These are phyloP conservation scores for Cryphonectria japonica DNA, from an alignment of 2,329 filamentous ascomycete genomes.

Conservation along the genomic window DNA sequence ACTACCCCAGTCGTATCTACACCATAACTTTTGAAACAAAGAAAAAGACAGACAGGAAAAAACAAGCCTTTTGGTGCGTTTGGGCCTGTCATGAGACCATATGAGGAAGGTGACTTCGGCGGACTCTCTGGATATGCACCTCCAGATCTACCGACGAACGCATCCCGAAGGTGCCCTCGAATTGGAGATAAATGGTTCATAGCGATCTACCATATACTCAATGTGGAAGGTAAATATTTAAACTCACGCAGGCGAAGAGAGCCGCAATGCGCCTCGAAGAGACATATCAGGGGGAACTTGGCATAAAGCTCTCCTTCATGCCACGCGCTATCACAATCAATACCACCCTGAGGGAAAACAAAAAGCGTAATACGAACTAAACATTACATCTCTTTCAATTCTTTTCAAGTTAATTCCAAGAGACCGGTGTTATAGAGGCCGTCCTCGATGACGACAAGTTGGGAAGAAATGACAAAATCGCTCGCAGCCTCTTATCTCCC, in stretches of 20 bases:
- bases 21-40: too few species aligned
- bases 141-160: conserved; percentile 19
- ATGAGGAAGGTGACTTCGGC: conserved; percentile 17
- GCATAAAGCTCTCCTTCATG: neutral
- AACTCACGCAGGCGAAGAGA: conserved; percentile 15
- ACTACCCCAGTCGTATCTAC: too few species aligned
- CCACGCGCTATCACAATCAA: neutral
- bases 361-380: neutral
- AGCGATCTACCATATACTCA: neutral
- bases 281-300: neutral
- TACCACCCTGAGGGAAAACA: neutral
- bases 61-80: neutral
- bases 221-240: conserved; percentile 22
- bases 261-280: conserved; percentile 15
- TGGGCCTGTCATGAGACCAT: neutral
- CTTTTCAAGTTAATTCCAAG: neutral
- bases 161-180: conserved; percentile 3
- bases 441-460: conserved; percentile 16
- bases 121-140: neutral
- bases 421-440: conserved; percentile 11
- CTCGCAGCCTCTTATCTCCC: conserved; percentile 8
- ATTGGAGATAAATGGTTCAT: conserved; percentile 2
- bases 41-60: neutral
- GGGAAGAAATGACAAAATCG: conserved; percentile 15
- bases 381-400: neutral